Evolutionary conservation across 306 rosid species (phyloP), one percentile per base, ranked within the genome.

Genomic region (Senna tora): DNA sequence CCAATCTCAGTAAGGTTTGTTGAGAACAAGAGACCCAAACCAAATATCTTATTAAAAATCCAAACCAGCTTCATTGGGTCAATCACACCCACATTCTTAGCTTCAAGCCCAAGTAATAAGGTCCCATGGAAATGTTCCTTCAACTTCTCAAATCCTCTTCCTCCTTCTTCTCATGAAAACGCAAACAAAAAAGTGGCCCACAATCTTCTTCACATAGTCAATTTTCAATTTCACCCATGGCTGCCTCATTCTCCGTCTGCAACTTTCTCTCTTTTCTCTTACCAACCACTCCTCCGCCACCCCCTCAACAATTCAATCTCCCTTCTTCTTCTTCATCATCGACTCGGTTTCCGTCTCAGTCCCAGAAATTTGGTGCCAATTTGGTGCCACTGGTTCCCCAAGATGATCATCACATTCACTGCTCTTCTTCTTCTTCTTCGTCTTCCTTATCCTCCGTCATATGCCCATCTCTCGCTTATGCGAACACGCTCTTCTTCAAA

Each of bases 261-360:
- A 91, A 76, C 77, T 81, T 85, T 73, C 84, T 87, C 85, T 80
- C 96, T 45, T 82, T 83, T 72, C 73, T 88, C 84, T 60, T 79
- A 20, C 88, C 81, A 36, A 58, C 57, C 32, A 19, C 39, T 28
- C 83, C 88, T 1, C 83, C 76, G 1, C 73, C 79, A 11, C 54
- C 66, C 5, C 50, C 53, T 36, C 81, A 83, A 2, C 80, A 83
- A 0, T 61, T 87, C 47, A 75, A 51, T 22, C 21, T 73, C 33
- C 19, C 63, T 30, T 39, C 80, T 55, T 22, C 82, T 20, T 33
- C 63, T 30, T 39, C 80, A 50, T 22, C 82, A 28, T 33, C 79
- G 47, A 28, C 84, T 30, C 69, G 51, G 0, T 67, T 65, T 9
- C 33, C 81, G 0, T 28, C 71, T 9, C 85, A 73, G 19, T 52